Evolutionary conservation across 1,139 yeast genomes (phyloP), one percentile per base, ranked within the genome.

Genomic region (Yamadazyma songkhlaensis): DNA sequence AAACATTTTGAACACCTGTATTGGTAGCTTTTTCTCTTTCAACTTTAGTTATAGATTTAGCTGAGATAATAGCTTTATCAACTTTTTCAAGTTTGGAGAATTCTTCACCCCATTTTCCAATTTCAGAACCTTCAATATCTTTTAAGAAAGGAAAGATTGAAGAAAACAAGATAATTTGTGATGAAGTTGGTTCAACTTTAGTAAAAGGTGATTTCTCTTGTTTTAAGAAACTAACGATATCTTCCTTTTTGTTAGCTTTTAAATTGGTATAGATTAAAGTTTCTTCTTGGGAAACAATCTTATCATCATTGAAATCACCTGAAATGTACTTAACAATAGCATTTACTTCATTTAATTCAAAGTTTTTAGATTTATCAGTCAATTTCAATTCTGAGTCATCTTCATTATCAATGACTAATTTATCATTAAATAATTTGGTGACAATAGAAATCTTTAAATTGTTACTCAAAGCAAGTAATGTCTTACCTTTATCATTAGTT

Each of bases 271-370:
- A 72, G 49, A 56, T 51, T 47, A 27, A 54, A 39, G 51, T 56
- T 55, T 59, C 77, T 58, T 55, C 77, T 25, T 48, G 47, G 8
- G 40, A 35, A 25, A 60, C 43, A 20, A 57, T 50, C 2, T 47
- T 41, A 37, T 60, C 46, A 43, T 44, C 54, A 6, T 55, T 47
- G 43, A 73, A 80, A 47, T 74, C 78, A 15, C 69, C 62, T 34
- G 79, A 65, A 43, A 84, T 66, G 53, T 77, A 87, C 58, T 83
- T 79, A 41, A 87, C 89, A 42, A 89, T 84, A 17, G 97, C 86
- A 57, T 89, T 87, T 25, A 94, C 76, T 59, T 88, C 96, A 44
- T 76, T 65, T 48, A 89, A 71, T 48, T 72, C 75, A 40, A 82
- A 75, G 11, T 58, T 66, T 25, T 59, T 45, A 50, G 50, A 57